Base-by-base conservation (phyloP, 371 early-diverging fungal genomes). In the Lichtheimia ramosa region DNA sequence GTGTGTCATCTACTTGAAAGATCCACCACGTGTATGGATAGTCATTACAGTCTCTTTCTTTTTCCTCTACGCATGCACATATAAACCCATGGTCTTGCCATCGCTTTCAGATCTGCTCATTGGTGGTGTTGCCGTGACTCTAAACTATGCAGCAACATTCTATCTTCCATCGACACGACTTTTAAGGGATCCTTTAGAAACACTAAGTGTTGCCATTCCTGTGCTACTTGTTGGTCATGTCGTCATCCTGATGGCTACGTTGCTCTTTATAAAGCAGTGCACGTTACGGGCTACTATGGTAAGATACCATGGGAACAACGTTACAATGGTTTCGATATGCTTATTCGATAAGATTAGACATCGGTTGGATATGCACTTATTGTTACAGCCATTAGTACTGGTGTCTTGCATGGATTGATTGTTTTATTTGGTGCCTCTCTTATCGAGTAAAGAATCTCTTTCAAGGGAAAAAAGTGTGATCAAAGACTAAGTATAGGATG, bases 341-440 rank as follows among this genome's bases (percentile, higher is more conserved):
- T 25, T 18, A 39, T 3, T 23, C 15, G 54, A 10, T 12, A 5
- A 12, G 18, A 39, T 39, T 59, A 76, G 71, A 56, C 51, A 58
- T 58, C 68, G 15, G 48, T 71, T 8, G 67, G 70, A 0, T 69
- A 64, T 42, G 66, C 75, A 42, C 39, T 70, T 15, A 5, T 71
- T 2, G 40, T 64, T 14, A 69, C 64, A 21, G 50, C 59, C 3
- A 8, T 56, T 18, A 63, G 59, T 23, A 66, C 70, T 4, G 62
- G 56, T 52, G 40, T 74, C 20, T 50, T 74, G 23, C 63, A 78
- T 57, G 53, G 68, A 14, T 58, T 78, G 27, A 69, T 69, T 40
- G 69, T 78, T 7, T 68, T 74, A 18, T 78, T 78, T 56, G 78
- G 78, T 21, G 78, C 78, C 40, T 67, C 78, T 14, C 61, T 78